Percentiles rank a stretch among this genome's conserved stretches.
Evolutionary conservation across 2,329 filamentous ascomycete species (phyloP).

Genomic region (Penicillium sp.): DNA sequence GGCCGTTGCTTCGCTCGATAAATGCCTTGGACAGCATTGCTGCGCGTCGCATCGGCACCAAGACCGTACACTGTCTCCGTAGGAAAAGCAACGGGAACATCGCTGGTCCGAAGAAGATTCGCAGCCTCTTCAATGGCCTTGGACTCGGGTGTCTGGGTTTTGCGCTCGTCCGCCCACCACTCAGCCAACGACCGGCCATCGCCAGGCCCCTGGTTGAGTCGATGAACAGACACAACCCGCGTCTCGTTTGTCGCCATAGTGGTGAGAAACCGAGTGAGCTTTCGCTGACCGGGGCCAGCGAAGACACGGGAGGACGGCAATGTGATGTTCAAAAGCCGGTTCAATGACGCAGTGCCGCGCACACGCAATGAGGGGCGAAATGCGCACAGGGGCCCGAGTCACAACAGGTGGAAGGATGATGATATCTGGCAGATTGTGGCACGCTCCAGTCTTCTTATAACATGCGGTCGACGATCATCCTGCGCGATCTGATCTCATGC

Average conservation of each 20-base stretch:
- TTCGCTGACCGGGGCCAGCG: slow-evolving; percentile 29
- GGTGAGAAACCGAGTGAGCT: slow-evolving; percentile 22
- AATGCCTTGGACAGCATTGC: slow-evolving; percentile 78
- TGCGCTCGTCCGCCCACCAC: slow-evolving; percentile 37
- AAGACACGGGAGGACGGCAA: slow-evolving; percentile 26
- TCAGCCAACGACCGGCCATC: slow-evolving; percentile 29
- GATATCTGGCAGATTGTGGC: neutral
- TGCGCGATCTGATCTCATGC: neutral
- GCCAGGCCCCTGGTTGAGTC: slow-evolving; percentile 33
- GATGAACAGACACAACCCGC: slow-evolving; percentile 36
- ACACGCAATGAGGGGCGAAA: slow-evolving; percentile 18
- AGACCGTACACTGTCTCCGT: slow-evolving; percentile 97
- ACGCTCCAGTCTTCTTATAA: slow-evolving; percentile 2
- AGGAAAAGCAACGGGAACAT: slow-evolving; percentile 84
- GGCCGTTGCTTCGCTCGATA: slow-evolving; percentile 86
- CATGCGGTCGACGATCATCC: slow-evolving; percentile 11
- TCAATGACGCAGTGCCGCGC: slow-evolving; percentile 19
- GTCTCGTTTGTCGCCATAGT: slow-evolving; percentile 25
- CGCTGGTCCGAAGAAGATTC: slow-evolving; percentile 55
- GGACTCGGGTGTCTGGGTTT: slow-evolving; percentile 41
- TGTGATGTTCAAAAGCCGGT: slow-evolving; percentile 17
- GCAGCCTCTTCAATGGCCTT: slow-evolving; percentile 60
- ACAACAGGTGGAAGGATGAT: neutral
- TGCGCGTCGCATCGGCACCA: slow-evolving; percentile 89
- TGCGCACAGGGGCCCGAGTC: neutral